Conservation (phyloP, 2,329 filamentous ascomycete genomes). For the Ceratocystiopsis sp. region DNA sequence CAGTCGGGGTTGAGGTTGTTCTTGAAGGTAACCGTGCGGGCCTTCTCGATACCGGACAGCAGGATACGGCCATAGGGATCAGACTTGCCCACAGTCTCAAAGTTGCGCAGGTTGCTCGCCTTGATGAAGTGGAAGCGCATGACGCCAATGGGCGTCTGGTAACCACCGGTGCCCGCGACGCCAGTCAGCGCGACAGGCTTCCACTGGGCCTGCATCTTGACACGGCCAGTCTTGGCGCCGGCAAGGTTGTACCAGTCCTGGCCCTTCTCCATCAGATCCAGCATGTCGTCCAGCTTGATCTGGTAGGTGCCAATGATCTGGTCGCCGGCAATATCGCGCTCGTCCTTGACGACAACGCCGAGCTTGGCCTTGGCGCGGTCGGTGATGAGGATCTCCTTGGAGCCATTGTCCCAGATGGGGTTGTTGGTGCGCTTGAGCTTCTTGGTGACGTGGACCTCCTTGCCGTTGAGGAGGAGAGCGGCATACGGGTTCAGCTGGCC, state of each 20-base stretch:
- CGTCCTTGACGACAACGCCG: slow-evolving; percentile 87
- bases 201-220: slow-evolving; percentile 86
- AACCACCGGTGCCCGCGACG: slow-evolving; percentile 66
- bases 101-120: slow-evolving; percentile 69
- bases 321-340: slow-evolving; percentile 69
- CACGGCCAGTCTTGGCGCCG: slow-evolving; percentile 65
- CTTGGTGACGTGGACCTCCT: slow-evolving; percentile 75
- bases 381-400: slow-evolving; percentile 88
- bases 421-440: slow-evolving; percentile 96
- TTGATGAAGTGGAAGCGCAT: slow-evolving; percentile 85
- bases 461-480: slow-evolving; percentile 73
- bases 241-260: slow-evolving; percentile 92
- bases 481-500: slow-evolving; percentile 87
- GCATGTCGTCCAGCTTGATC: slow-evolving; percentile 86
- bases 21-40: slow-evolving; percentile 82
- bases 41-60: slow-evolving; percentile 79
- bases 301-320: slow-evolving; percentile 82
- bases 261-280: slow-evolving; percentile 78
- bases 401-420: slow-evolving; percentile 85
- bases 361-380: slow-evolving; percentile 82
- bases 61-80: slow-evolving; percentile 85
- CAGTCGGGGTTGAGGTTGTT: slow-evolving; percentile 92
- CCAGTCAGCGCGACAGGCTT: slow-evolving; percentile 82
- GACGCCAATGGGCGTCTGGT: slow-evolving; percentile 84
- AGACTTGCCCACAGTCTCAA: slow-evolving; percentile 91